Percentiles rank a stretch among this genome's conserved stretches.
These are phyloP conservation scores for Jasminum sambac DNA, from an alignment of 257 asterid genomes.

Conservation along the genomic window DNA sequence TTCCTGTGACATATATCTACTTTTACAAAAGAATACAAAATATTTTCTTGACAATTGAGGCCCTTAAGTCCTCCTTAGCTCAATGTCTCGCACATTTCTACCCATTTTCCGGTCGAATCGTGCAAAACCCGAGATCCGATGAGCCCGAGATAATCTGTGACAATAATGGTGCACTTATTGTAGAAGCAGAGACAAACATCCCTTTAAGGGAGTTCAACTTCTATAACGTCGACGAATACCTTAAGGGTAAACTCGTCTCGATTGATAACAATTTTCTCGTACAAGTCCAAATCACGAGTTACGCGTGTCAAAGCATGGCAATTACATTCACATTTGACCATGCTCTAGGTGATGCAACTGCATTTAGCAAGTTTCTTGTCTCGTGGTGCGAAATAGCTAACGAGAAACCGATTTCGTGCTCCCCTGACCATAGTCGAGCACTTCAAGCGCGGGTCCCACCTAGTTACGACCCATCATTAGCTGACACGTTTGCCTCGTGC, in stretches of 20 bases:
- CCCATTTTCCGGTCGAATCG: slow-evolving; percentile 52
- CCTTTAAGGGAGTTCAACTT: slow-evolving; percentile 39
- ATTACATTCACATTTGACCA: slow-evolving; percentile 58
- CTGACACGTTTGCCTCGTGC: slow-evolving; percentile 50
- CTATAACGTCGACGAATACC: slow-evolving; percentile 42
- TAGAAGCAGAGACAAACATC: slow-evolving; percentile 44
- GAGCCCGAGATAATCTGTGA: slow-evolving; percentile 58
- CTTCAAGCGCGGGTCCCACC: slow-evolving; percentile 45
- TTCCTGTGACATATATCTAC: slow-evolving; percentile 58
- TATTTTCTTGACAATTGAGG: slow-evolving; percentile 3
- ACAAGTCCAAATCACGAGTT: slow-evolving; percentile 50
- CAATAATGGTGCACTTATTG: slow-evolving; percentile 47
- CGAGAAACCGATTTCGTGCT: slow-evolving; percentile 34
- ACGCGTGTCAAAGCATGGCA: slow-evolving; percentile 39
- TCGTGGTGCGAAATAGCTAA: slow-evolving; percentile 52
- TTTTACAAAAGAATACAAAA: slow-evolving; percentile 26
- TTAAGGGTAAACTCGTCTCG: slow-evolving; percentile 39
- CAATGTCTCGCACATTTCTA: slow-evolving; percentile 46
- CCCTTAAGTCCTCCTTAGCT: slow-evolving; percentile 43
- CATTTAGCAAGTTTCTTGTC: slow-evolving; percentile 51
- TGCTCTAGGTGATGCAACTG: slow-evolving; percentile 61
- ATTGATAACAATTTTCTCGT: slow-evolving; percentile 28
- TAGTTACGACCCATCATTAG: slow-evolving; percentile 37
- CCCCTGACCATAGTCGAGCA: slow-evolving; percentile 42
- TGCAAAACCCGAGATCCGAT: slow-evolving; percentile 33